Base-by-base conservation (phyloP, 2,329 filamentous ascomycete species). In the Aspergillus ustus region DNA sequence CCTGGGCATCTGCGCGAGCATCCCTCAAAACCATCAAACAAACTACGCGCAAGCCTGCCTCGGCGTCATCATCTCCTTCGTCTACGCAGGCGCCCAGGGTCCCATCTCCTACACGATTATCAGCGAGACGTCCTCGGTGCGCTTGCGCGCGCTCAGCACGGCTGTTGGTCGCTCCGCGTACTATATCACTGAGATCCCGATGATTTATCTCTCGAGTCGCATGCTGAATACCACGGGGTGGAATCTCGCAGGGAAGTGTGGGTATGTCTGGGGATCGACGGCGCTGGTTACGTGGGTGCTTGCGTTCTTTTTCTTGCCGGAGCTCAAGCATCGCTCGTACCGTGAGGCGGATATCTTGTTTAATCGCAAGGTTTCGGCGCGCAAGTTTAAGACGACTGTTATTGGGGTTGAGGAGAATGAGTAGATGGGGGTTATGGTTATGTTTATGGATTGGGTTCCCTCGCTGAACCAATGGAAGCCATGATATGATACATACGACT, bases 261-360 rank as follows among this genome's bases (percentile, higher is more conserved):
- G 80, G 2, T 82, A 78, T 60, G 76, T 83, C n/a, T 83, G 80
- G 81, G 81, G 77, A 2, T 70, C 75, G 2, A 82, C 80, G 5
- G 78, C 77, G 4, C 28, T 70, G 3, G 71, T 82, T 9, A 81
- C 78, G 66, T 78, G 73, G 70, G 51, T 81, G 5, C 66, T 69
- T 65, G 78, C 78, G 2, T 81, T 73, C 69, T 82, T 81, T 70
- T 73, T 70, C 63, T 69, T 82, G 25, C 81, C 80, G 11, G 80
- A 82, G 68, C 68, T 80, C 48, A 81, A 82, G 75, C 61, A 74
- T 59, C 77, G 80, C 11, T 79, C 79, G 5, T 82, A 80, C 69
- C 77, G 78, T 53, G 80, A 82, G 70, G 65, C 72, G 7, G 80
- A 82, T 52, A 79, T 82, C 60, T 59, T 82, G 68, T 82, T 82